Conservation (phyloP, 2,329 filamentous ascomycete genomes). For the Paecilomyces formosus region DNA sequence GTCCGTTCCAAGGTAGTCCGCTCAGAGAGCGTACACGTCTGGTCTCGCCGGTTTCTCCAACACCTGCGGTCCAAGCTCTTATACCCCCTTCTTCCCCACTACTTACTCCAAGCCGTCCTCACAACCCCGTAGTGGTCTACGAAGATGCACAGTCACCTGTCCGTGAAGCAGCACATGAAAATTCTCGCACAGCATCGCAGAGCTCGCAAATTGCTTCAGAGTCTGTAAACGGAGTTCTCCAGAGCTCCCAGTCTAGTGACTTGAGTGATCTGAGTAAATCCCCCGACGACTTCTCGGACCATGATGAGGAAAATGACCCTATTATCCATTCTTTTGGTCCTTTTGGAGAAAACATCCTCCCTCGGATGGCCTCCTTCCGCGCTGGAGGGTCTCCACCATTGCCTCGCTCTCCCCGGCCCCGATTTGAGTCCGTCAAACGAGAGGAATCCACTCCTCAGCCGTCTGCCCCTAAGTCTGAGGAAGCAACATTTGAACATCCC, state of each 20-base stretch:
- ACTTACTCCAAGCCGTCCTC: conserved; percentile 37
- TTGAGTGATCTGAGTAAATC: conserved; percentile 29
- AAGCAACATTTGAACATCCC: conserved; percentile 8
- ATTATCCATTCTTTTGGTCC: conserved; percentile 88
- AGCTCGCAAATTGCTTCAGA: conserved; percentile 27
- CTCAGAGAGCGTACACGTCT: conserved; percentile 57
- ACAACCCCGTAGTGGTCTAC: conserved; percentile 54
- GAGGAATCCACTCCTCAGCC: conserved; percentile 22
- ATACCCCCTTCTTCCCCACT: conserved; percentile 36
- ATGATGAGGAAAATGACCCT: conserved; percentile 90
- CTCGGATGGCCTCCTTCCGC: conserved; percentile 70
- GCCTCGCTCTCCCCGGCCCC: conserved; percentile 21
- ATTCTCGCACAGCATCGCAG: conserved; percentile 19
- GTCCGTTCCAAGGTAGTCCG: conserved; percentile 31
- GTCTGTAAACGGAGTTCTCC: conserved; percentile 17
- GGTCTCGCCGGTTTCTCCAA: conserved; percentile 70
- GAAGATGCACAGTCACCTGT: conserved; percentile 61
- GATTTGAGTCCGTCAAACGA: conserved; percentile 27
- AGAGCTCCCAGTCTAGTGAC: conserved; percentile 26
- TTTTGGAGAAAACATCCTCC: conserved; percentile 78
- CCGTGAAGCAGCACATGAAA: conserved; percentile 13
- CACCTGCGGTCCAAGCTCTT: conserved; percentile 45
- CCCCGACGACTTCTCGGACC: conserved; percentile 62
- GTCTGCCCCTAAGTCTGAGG: conserved; percentile 13
- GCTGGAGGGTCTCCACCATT: conserved; percentile 55